A percentile compares a stretch with the other conserved stretches of the same genome.
Conservation (phyloP, 2,329 filamentous ascomycete genomes). For the Aspergillus brunneoviolaceus region DNA sequence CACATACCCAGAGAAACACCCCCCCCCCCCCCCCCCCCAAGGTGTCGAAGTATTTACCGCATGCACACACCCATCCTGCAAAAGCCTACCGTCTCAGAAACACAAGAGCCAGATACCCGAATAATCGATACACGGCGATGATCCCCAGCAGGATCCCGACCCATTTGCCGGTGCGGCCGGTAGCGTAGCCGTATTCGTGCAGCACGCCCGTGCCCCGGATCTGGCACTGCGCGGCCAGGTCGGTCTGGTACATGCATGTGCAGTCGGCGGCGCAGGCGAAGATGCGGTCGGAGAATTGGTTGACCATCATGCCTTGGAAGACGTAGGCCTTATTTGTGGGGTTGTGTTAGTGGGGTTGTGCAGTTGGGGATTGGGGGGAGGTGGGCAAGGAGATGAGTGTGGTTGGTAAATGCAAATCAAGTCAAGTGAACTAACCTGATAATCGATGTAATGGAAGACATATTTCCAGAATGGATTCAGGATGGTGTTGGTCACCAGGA, state of each 20-base stretch:
- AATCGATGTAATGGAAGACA: conserved; percentile 85
- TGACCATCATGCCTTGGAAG: conserved; percentile 91
- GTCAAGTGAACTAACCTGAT: conserved; percentile 54
- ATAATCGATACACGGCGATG: conserved; percentile 68
- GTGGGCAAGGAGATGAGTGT: background rate
- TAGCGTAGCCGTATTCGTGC: conserved; percentile 66
- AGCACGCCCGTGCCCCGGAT: conserved; percentile 72
- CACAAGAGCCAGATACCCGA: conserved; percentile 63
- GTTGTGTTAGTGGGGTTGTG: background rate
- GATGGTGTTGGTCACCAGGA: conserved; percentile 69
- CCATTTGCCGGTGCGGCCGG: conserved; percentile 64
- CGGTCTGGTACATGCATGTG: conserved; percentile 69
- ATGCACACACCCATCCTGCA: background rate
- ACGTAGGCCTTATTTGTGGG: conserved; percentile 59
- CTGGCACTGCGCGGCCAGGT: conserved; percentile 62
- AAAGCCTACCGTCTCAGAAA: conserved; percentile 12
- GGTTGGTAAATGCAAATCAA: background rate
- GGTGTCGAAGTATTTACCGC: too few relatives aligned
- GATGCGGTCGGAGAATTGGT: conserved; percentile 68
- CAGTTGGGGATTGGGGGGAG: background rate
- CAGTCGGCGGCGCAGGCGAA: conserved; percentile 63
- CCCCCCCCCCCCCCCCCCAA: too few relatives aligned
- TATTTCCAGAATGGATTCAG: conserved; percentile 85
- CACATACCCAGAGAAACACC: too few relatives aligned
- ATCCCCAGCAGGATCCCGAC: conserved; percentile 78